Evolutionary conservation across 1,284 basidiomycete species (phyloP).

Genomic region (Puccinia triticina): DNA sequence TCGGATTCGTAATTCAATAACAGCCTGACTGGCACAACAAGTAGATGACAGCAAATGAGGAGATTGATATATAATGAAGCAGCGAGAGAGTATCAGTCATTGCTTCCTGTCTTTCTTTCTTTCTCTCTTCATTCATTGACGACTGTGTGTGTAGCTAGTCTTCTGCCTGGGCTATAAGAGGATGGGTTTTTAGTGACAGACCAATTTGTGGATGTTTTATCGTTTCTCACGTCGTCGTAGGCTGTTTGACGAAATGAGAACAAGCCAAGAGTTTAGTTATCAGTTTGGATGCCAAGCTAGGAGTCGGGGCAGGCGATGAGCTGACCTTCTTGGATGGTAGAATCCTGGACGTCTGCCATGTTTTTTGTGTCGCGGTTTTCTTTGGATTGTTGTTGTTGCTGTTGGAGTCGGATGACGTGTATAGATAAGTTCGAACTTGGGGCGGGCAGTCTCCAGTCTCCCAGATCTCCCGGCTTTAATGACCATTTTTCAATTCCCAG

Average conservation of each 20-base stretch:
- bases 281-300: background rate
- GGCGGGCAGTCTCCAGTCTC: too few relatives aligned
- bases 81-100: background rate
- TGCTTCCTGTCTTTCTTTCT: background rate
- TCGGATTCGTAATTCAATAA: constrained; percentile 63
- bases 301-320: too few relatives aligned
- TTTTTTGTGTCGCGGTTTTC: background rate
- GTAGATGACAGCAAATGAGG: background rate
- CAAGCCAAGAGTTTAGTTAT: background rate
- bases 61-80: background rate
- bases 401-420: too few relatives aligned
- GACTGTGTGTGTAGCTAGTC: too few relatives aligned
- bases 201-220: constrained; percentile 83
- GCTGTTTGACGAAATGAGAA: constrained; percentile 64
- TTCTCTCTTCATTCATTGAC: too few relatives aligned
- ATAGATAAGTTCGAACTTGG: too few relatives aligned
- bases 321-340: constrained; percentile 22
- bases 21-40: constrained; percentile 37
- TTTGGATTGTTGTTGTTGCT: background rate
- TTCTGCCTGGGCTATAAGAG: too few relatives aligned
- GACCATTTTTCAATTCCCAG: too few relatives aligned
- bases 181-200: constrained; percentile 65
- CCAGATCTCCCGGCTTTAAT: too few relatives aligned
- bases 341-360: constrained; percentile 1
- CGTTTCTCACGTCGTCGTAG: constrained; percentile 78